These are phyloP conservation scores for Echium plantagineum DNA, from an alignment of 257 asterid genomes.

Conservation along the genomic window DNA sequence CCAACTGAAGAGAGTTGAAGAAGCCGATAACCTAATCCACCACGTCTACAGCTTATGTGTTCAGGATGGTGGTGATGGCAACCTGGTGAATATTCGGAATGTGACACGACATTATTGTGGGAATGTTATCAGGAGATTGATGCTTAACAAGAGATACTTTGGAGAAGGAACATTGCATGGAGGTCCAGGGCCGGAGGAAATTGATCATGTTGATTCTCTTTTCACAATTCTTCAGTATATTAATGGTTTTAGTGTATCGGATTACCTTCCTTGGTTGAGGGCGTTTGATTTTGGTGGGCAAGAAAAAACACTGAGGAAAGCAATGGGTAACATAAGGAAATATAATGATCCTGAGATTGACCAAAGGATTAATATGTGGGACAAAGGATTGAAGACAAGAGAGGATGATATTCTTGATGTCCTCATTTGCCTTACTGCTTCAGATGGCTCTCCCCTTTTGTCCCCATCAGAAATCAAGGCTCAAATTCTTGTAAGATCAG, in stretches of 20 bases:
- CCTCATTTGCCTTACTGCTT: slow-evolving; percentile 15
- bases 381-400: slow-evolving; percentile 9
- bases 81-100: neutral
- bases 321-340: slow-evolving; percentile 7
- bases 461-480: slow-evolving; percentile 20
- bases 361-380: slow-evolving; percentile 25
- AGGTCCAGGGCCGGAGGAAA: slow-evolving; percentile 1
- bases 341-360: slow-evolving; percentile 13
- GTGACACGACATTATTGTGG: slow-evolving; percentile 11
- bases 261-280: slow-evolving; percentile 20
- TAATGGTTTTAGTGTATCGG: slow-evolving; percentile 15
- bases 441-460: slow-evolving; percentile 11
- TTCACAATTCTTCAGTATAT: slow-evolving; percentile 2
- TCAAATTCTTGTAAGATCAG: slow-evolving; percentile 19
- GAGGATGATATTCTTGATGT: slow-evolving; percentile 29
- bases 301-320: slow-evolving; percentile 8
- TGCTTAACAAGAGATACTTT: slow-evolving; percentile 5
- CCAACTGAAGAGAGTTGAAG: slow-evolving; percentile 8
- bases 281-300: slow-evolving; percentile 26
- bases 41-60: neutral
- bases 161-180: slow-evolving; percentile 9
- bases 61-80: neutral
- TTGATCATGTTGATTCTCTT: neutral
- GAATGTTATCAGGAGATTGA: slow-evolving; percentile 7
- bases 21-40: slow-evolving; percentile 8